These are phyloP conservation scores for Zizania latifolia DNA, from an alignment of 176 grass and related monocot species.

Conservation along the genomic window DNA sequence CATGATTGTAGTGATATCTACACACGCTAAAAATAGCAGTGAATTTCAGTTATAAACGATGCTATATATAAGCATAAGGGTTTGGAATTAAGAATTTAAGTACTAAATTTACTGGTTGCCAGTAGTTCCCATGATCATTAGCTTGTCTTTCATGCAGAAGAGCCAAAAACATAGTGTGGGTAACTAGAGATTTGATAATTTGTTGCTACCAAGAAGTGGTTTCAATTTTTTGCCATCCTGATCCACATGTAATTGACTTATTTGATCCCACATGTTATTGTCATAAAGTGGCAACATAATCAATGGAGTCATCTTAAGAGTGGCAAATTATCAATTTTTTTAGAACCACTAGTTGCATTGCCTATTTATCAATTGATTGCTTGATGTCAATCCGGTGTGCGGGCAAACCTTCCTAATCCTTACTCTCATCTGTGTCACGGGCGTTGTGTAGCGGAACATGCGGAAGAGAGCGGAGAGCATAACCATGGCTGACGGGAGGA, in stretches of 20 bases:
- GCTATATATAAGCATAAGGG: background rate
- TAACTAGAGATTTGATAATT: no score
- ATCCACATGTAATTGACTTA: no score
- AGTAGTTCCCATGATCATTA: background rate
- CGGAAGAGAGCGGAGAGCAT: no score
- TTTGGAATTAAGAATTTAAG: background rate
- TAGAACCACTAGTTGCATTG: background rate
- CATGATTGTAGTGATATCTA: background rate
- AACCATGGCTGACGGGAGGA: no score
- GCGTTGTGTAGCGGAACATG: no score
- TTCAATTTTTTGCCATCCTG: no score
- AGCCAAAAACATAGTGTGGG: background rate
- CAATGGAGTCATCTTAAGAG: no score
- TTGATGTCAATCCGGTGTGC: conserved; percentile 4
- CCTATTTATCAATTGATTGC: background rate
- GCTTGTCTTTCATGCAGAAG: background rate
- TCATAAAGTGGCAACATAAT: no score
- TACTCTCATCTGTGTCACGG: no score
- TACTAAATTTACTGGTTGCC: background rate
- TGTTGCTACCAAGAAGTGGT: no score
- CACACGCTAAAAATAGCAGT: background rate
- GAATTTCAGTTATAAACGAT: background rate
- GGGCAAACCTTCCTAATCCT: conserved; percentile 10
- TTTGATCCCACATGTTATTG: no score
- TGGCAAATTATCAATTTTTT: no score